Evolutionary conservation across 2,329 filamentous ascomycete species (phyloP).

Genomic region (Colletotrichum acutatum): DNA sequence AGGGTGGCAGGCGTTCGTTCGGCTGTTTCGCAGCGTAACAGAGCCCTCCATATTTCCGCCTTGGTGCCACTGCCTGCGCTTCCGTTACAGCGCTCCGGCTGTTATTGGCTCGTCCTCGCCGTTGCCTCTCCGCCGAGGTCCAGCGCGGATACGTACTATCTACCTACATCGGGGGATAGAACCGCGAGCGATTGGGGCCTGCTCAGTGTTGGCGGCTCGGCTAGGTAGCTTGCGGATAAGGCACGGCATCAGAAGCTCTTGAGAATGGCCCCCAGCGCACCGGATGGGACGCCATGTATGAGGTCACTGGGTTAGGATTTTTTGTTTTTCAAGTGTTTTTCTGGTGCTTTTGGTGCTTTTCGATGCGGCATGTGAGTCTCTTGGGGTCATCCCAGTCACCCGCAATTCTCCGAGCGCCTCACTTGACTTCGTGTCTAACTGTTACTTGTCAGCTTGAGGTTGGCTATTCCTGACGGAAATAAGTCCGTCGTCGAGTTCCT

Average conservation of each 20-base stretch:
- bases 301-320: conserved; percentile 27
- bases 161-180: conserved; percentile 3
- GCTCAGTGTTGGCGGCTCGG: not conserved
- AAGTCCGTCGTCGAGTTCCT: conserved; percentile 5
- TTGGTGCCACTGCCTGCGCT: conserved; percentile 19
- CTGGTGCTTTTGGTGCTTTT: not conserved
- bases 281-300: conserved; percentile 26
- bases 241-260: conserved; percentile 14
- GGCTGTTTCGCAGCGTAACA: conserved; percentile 34
- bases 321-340: conserved; percentile 2
- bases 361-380: conserved; percentile 28
- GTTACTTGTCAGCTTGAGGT: conserved; percentile 6
- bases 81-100: conserved; percentile 35
- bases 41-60: conserved; percentile 34
- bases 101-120: conserved; percentile 27
- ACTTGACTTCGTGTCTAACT: conserved; percentile 17
- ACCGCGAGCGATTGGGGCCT: not conserved
- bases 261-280: conserved; percentile 22
- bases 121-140: conserved; percentile 35
- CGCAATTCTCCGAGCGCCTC: conserved; percentile 28
- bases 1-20: conserved; percentile 33
- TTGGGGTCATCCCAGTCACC: conserved; percentile 24
- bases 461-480: conserved; percentile 10
- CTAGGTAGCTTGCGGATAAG: conserved; percentile 30
- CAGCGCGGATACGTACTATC: conserved; percentile 18